These are phyloP conservation scores for Tricholoma furcatifolium DNA, from an alignment of 768 basidiomycete genomes.

Conservation along the genomic window DNA sequence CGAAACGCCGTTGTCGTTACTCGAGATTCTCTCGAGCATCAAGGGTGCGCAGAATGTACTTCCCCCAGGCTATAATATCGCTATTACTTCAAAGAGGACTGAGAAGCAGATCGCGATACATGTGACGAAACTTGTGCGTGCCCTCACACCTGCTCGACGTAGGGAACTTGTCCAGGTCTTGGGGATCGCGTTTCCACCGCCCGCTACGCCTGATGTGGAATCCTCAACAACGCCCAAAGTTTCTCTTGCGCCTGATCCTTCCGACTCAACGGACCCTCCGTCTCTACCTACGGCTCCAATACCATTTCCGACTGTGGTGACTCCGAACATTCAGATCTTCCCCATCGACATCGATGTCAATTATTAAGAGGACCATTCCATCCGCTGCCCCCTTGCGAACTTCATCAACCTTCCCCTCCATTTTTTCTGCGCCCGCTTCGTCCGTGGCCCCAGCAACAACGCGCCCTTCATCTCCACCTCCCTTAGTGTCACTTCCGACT, in stretches of 20 bases:
- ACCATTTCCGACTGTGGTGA: too few species aligned
- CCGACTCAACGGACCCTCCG: not conserved
- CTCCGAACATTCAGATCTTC: too few species aligned
- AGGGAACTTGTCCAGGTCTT: not conserved
- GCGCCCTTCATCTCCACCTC: too few species aligned
- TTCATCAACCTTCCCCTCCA: not conserved
- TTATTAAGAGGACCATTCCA: too few species aligned
- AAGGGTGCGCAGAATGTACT: not conserved
- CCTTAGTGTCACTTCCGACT: too few species aligned
- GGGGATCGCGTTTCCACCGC: not conserved
- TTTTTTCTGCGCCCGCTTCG: not conserved
- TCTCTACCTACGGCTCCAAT: too few species aligned
- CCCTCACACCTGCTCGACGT: not conserved
- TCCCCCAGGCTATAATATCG: not conserved
- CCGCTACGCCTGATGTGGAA: not conserved
- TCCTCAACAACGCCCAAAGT: not conserved
- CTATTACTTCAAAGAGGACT: not conserved
- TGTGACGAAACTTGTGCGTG: not conserved
- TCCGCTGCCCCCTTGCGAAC: not conserved
- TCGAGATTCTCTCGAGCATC: not conserved
- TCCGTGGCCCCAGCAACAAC: too few species aligned
- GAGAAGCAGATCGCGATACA: slow-evolving; percentile 1
- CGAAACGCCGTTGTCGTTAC: not conserved
- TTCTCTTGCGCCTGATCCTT: not conserved
- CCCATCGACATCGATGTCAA: too few species aligned